Conservation (phyloP, 371 early-diverging fungal genomes). For the Catenaria anguillulae region DNA sequence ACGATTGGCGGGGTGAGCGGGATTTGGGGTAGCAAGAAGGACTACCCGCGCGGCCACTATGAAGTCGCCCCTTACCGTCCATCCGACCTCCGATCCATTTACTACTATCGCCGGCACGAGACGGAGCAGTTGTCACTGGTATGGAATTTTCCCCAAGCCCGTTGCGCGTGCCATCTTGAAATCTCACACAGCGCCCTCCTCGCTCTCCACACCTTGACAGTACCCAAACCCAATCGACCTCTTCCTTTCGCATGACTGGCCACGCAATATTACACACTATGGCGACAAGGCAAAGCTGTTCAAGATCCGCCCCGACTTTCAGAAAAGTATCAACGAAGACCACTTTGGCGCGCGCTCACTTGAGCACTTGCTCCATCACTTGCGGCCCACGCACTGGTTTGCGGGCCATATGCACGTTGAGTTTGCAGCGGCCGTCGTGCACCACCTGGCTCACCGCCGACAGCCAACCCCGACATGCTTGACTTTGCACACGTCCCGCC, state of each 20-base stretch:
- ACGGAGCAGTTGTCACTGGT: background rate
- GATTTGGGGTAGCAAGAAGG: constrained; percentile 35
- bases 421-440: constrained; percentile 39
- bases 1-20: constrained; percentile 88
- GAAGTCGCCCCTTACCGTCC: constrained; percentile 68
- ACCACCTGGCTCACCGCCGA: no score
- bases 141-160: no score
- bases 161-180: no score
- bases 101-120: constrained; percentile 78
- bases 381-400: constrained; percentile 83
- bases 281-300: constrained; percentile 40
- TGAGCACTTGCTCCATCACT: constrained; percentile 43
- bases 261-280: constrained; percentile 58
- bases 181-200: no score
- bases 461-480: no score
- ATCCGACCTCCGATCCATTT: constrained; percentile 46
- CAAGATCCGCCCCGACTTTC: constrained; percentile 47
- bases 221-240: constrained; percentile 57
- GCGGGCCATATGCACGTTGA: constrained; percentile 78
- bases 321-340: constrained; percentile 43
- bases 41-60: constrained; percentile 42
- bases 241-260: constrained; percentile 95
- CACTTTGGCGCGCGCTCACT: constrained; percentile 56
- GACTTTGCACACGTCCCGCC: no score
- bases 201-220: no score